phyloP scores from a whole-genome alignment of 225 moss, liverwort and hornwort genomes.

The Asterella californica region DNA sequence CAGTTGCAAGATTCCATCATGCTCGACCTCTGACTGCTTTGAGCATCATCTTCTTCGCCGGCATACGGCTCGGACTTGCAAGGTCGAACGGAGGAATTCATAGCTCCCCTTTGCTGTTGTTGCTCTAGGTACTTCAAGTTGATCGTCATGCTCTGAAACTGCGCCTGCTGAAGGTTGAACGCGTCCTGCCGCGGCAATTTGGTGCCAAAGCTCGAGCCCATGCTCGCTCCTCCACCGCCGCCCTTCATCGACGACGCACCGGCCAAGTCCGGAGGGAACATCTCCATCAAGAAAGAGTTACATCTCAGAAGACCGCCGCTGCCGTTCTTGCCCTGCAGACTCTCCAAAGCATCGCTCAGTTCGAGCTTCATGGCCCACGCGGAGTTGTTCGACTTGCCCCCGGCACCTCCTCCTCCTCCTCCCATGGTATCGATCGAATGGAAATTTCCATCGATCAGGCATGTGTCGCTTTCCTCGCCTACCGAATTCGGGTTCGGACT shows the following conservation, averaged over 20 bases:
- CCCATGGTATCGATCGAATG: conserved; percentile 19
- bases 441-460: conserved; percentile 31
- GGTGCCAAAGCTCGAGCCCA: conserved; percentile 1
- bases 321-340: conserved; percentile 24
- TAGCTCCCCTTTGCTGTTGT: conserved; percentile 20
- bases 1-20: conserved; percentile 38
- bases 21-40: conserved; percentile 41
- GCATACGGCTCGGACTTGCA: conserved; percentile 45
- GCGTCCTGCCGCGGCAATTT: conserved; percentile 28
- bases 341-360: conserved; percentile 28
- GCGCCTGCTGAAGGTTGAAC: conserved; percentile 22
- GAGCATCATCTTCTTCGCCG: conserved; percentile 35
- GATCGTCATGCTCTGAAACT: conserved; percentile 24
- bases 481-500: conserved; percentile 40
- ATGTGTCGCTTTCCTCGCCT: conserved; percentile 42
- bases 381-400: conserved; percentile 5
- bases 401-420: background rate
- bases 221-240: background rate
- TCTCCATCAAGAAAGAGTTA: conserved; percentile 26
- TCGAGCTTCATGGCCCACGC: conserved; percentile 32
- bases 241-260: conserved; percentile 7
- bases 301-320: conserved; percentile 14
- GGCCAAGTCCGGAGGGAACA: conserved; percentile 19
- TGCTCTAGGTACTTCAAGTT: conserved; percentile 37
- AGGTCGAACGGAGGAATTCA: conserved; percentile 24